Evolutionary conservation across 2,329 filamentous ascomycete genomes (phyloP), one percentile per base, ranked within the genome.

Genomic region (Cladosporium sp.): DNA sequence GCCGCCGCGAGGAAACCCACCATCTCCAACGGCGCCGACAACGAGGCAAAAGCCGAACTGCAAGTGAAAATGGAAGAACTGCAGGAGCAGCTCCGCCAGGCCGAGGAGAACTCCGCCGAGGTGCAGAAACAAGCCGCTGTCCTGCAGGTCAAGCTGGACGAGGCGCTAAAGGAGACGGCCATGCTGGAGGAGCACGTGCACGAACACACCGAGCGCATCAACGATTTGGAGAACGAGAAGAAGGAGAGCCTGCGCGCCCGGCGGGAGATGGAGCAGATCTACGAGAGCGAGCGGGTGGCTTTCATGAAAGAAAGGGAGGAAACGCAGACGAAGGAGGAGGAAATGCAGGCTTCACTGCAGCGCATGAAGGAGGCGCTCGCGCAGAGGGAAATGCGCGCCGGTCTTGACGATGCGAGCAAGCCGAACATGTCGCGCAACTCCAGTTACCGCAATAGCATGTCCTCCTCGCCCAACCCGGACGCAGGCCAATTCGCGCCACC

Each of bases 241-340:
- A 83, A 88, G 61, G 91, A 97, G 60, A 79, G 85, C 50, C 82
- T 85, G 24, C 82, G 90, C 56, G 86, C 95, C 69, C 88, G 89
- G 64, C 83, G 92, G 57, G 93, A 99, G 68, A 84, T 96, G 73
- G 91, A 96, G 70, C 84, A 85, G 57, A 91, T 95, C 57, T 95
- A 96, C 68, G 92, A 97, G 69, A 84, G 87, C 39, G 93, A 99
- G 71, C 83, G 89, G 56, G 88, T 85, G 64, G 83, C 88, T 49
- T 87, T 92, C 72, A 83, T 89, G 64, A 89, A 91, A 70, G 92
- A 97, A 69, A 93, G 95, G 73, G 91, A 96, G 58, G 89, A 95
- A 61, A 86, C 91, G 70, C 77, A 80, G 49, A 86, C 85, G 60
- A 80, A 85, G 51, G 90, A 96, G 66, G 90, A 96, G 64, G 90